Evolutionary conservation across 192 early-diverging fungal species (phyloP).

Genomic region (Coemansia sp.): DNA sequence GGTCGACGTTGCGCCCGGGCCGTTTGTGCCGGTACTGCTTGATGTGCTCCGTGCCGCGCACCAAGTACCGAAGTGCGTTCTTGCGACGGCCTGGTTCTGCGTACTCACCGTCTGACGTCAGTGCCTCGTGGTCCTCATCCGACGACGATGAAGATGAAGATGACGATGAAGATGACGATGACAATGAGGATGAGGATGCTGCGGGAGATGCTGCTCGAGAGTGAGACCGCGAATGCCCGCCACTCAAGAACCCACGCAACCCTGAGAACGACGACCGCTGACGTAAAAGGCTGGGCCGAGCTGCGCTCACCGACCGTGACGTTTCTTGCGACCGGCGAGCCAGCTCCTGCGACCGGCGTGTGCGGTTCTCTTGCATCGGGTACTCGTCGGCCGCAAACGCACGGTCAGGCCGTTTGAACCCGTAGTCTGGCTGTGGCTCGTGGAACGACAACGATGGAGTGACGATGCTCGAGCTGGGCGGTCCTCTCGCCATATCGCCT

Average conservation of each 20-base stretch:
- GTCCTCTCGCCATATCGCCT: neutral
- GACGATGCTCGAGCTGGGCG: neutral
- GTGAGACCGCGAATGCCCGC: neutral
- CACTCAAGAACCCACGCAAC: constrained; percentile 19
- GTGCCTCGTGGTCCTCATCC: constrained; percentile 7
- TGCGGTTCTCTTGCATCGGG: constrained; percentile 47
- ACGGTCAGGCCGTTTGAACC: constrained; percentile 45
- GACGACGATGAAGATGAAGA: constrained; percentile 32
- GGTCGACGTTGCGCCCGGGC: neutral
- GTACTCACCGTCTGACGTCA: constrained; percentile 8
- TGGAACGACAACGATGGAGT: constrained; percentile 26
- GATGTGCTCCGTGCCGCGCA: constrained; percentile 52
- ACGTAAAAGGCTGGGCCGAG: constrained; percentile 10
- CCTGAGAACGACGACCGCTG: constrained; percentile 40
- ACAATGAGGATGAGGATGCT: neutral
- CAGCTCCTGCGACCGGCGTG: constrained; percentile 36
- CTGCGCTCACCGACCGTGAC: constrained; percentile 24
- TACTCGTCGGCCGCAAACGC: constrained; percentile 39
- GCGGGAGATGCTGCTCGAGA: constrained; percentile 13
- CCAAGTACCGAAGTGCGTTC: constrained; percentile 41
- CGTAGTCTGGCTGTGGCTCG: constrained; percentile 21
- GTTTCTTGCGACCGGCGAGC: constrained; percentile 1
- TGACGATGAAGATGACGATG: neutral
- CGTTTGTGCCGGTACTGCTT: constrained; percentile 33
- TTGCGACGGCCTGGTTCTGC: constrained; percentile 30